phyloP scores from a whole-genome alignment of 805 yeast species.

The Phaffomyces opuntiae region DNA sequence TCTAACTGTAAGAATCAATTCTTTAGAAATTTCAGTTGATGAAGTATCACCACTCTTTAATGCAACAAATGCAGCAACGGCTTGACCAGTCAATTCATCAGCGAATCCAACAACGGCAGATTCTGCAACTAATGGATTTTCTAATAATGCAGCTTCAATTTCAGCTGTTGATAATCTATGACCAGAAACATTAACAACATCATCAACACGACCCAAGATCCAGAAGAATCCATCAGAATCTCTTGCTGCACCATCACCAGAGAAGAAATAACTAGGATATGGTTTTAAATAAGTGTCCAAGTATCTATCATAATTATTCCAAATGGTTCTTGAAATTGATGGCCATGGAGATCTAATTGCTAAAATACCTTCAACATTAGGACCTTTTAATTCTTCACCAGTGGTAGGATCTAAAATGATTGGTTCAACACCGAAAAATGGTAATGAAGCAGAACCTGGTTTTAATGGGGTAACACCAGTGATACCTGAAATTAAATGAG shows the following conservation, averaged over 20 bases:
- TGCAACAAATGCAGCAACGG: conserved; percentile 76
- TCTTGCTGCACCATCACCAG: conserved; percentile 88
- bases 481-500: conserved; percentile 70
- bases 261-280: conserved; percentile 75
- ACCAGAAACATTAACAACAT: conserved; percentile 82
- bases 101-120: conserved; percentile 79
- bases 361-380: conserved; percentile 75
- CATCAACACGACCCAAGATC: conserved; percentile 84
- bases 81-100: conserved; percentile 82
- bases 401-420: conserved; percentile 66
- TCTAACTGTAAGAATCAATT: conserved; percentile 61
- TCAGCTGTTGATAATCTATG: conserved; percentile 87
- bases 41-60: conserved; percentile 37
- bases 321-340: conserved; percentile 76
- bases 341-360: conserved; percentile 77
- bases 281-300: conserved; percentile 79
- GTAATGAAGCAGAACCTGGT: conserved; percentile 82
- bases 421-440: conserved; percentile 76
- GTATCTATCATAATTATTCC: conserved; percentile 68
- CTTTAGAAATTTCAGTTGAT: conserved; percentile 44
- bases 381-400: conserved; percentile 62
- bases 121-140: conserved; percentile 65
- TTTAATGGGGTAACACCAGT: conserved; percentile 76
- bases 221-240: conserved; percentile 80
- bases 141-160: conserved; percentile 76